A percentile compares a stretch with the other conserved stretches of the same genome.
Evolutionary conservation across 2,329 filamentous ascomycete species (phyloP).

Genomic region (Lachnellula cervina): DNA sequence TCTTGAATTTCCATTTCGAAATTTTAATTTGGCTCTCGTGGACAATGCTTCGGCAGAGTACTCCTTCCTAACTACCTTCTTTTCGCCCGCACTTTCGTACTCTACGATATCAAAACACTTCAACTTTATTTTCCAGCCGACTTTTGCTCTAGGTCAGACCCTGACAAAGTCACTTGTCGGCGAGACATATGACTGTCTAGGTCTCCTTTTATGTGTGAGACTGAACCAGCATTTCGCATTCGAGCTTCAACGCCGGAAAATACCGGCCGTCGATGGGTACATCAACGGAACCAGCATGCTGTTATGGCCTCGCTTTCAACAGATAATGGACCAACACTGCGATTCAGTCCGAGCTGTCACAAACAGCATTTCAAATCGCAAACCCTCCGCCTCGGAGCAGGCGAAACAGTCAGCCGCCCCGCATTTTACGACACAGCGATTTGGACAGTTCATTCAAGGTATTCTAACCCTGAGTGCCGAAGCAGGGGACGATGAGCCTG

Average conservation of each 20-base stretch:
- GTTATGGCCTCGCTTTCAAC: slow-evolving; percentile 91
- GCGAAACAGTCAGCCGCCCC: slow-evolving; percentile 71
- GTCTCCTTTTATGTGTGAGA: slow-evolving; percentile 84
- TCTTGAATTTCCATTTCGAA: slow-evolving; percentile 83
- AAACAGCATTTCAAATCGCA: slow-evolving; percentile 43
- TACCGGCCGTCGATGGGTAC: slow-evolving; percentile 84
- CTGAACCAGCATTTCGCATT: slow-evolving; percentile 94
- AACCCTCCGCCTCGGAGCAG: slow-evolving; percentile 45
- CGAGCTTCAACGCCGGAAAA: slow-evolving; percentile 83
- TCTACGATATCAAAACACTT: slow-evolving; percentile 78
- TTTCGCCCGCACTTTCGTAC: slow-evolving; percentile 71
- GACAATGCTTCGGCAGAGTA: slow-evolving; percentile 96
- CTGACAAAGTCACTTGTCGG: slow-evolving; percentile 73
- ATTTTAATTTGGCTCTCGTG: slow-evolving; percentile 89
- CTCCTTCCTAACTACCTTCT: slow-evolving; percentile 86
- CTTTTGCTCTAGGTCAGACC: slow-evolving; percentile 74
- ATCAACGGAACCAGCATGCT: slow-evolving; percentile 95
- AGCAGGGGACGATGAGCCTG: slow-evolving; percentile 89
- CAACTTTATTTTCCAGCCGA: slow-evolving; percentile 81
- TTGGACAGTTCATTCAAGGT: slow-evolving; percentile 85
- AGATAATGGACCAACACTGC: slow-evolving; percentile 88
- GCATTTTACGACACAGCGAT: slow-evolving; percentile 89
- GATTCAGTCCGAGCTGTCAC: slow-evolving; percentile 70
- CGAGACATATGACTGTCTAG: slow-evolving; percentile 76
- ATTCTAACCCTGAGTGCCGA: slow-evolving; percentile 81